These are phyloP conservation scores for Aspergillus sp. DNA, from an alignment of 2,329 filamentous ascomycete genomes.

Conservation along the genomic window DNA sequence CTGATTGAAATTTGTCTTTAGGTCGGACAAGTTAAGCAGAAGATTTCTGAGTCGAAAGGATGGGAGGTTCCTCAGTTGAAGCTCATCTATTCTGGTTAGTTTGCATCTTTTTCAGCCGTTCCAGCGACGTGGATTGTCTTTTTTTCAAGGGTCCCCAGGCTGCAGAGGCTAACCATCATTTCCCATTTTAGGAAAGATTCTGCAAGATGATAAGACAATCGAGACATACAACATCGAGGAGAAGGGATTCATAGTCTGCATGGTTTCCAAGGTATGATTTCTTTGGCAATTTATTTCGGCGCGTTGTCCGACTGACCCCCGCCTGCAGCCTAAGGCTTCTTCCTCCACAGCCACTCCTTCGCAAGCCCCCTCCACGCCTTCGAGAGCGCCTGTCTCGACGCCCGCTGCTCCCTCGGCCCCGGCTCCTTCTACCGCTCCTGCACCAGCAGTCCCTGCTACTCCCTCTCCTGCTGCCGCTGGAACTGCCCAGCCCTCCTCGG, in stretches of 20 bases:
- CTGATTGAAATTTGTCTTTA: constrained; percentile 39
- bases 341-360: constrained; percentile 32
- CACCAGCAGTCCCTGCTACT: constrained; percentile 43
- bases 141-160: too few relatives aligned
- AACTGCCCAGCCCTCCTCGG: constrained; percentile 34
- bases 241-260: constrained; percentile 98
- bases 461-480: constrained; percentile 45
- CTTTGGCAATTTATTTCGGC: not conserved
- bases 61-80: constrained; percentile 90
- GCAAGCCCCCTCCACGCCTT: constrained; percentile 34
- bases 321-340: constrained; percentile 64
- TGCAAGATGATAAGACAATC: constrained; percentile 95
- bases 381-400: constrained; percentile 33
- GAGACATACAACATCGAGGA: constrained; percentile 98
- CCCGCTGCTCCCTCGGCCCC: constrained; percentile 47
- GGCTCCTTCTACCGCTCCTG: constrained; percentile 46
- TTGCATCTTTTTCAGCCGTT: not conserved
- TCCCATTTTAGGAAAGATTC: constrained; percentile 72
- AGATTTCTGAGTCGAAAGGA: constrained; percentile 86
- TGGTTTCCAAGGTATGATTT: constrained; percentile 80
- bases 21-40: constrained; percentile 88
- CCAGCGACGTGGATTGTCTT: too few relatives aligned
- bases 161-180: too few relatives aligned
- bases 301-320: constrained; percentile 5
- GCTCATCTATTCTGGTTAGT: constrained; percentile 93